These are phyloP conservation scores for Fraxinus platypoda DNA, from an alignment of 305 asterid species.

Conservation along the genomic window DNA sequence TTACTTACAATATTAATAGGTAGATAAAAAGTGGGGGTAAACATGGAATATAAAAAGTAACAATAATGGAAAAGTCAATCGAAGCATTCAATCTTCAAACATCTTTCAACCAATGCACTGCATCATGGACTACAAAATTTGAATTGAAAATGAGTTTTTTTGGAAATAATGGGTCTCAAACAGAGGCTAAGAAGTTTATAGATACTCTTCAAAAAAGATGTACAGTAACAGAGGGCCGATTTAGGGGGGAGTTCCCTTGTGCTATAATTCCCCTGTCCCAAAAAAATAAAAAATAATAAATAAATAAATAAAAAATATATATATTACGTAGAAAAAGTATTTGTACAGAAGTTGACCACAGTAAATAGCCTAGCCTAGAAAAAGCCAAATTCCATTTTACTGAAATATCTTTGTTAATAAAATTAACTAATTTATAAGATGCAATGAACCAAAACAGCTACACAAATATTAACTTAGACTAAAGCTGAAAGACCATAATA, in stretches of 20 bases:
- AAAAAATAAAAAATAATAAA: too few species aligned
- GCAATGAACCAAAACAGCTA: neutral
- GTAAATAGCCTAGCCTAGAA: neutral
- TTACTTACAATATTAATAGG: too few species aligned
- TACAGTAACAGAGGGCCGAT: neutral
- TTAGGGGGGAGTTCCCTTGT: neutral
- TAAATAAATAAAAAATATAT: too few species aligned
- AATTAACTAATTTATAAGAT: neutral
- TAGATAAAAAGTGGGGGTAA: neutral
- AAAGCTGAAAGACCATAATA: slow-evolving; percentile 7
- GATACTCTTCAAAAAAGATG: neutral
- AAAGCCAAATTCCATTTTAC: neutral
- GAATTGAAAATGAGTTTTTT: neutral
- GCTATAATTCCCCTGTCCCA: neutral
- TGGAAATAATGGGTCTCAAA: neutral
- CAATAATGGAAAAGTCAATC: neutral
- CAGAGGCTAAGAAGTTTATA: neutral
- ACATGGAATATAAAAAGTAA: too few species aligned
- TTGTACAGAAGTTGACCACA: neutral
- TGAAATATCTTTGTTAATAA: neutral
- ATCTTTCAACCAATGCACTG: too few species aligned
- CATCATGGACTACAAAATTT: neutral
- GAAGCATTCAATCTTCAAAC: neutral
- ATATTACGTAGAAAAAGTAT: too few species aligned
- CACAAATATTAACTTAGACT: neutral